A percentile compares a stretch with the other conserved stretches of the same genome.
Conservation (phyloP, 108 stramenopile species). For the Epipyxis sp. region DNA sequence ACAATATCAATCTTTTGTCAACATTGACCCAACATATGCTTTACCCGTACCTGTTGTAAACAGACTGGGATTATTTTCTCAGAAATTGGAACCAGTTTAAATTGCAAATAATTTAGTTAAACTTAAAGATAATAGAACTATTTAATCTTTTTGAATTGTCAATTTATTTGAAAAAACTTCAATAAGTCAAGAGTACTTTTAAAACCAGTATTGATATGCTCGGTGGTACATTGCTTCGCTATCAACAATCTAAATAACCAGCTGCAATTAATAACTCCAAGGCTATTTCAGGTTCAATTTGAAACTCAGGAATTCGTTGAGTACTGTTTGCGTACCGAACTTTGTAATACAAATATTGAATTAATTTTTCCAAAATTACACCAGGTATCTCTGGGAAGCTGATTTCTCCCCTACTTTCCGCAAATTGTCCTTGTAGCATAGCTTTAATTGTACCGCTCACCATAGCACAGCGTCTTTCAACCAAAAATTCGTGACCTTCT, state of each 20-base stretch:
- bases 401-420: slow-evolving; percentile 52
- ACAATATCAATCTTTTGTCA: background rate
- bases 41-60: slow-evolving; percentile 42
- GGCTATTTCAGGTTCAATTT: slow-evolving; percentile 62
- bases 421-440: slow-evolving; percentile 55
- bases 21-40: slow-evolving; percentile 51
- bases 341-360: slow-evolving; percentile 62
- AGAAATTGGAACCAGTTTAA: slow-evolving; percentile 7
- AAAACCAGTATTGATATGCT: too few species aligned
- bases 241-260: slow-evolving; percentile 63
- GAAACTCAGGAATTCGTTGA: slow-evolving; percentile 57
- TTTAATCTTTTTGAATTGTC: too few species aligned
- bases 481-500: slow-evolving; percentile 63
- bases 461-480: slow-evolving; percentile 60
- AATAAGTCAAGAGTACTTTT: too few species aligned
- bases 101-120: background rate
- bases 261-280: slow-evolving; percentile 63
- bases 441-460: slow-evolving; percentile 61
- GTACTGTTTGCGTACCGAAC: slow-evolving; percentile 55
- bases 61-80: slow-evolving; percentile 40
- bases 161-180: too few species aligned
- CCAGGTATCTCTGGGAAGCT: slow-evolving; percentile 63
- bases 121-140: too few species aligned
- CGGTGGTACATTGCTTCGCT: too few species aligned
- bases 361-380: slow-evolving; percentile 61